Conservation (phyloP, 176 grass and related monocot genomes). For the Hyparrhenia diplandra region DNA sequence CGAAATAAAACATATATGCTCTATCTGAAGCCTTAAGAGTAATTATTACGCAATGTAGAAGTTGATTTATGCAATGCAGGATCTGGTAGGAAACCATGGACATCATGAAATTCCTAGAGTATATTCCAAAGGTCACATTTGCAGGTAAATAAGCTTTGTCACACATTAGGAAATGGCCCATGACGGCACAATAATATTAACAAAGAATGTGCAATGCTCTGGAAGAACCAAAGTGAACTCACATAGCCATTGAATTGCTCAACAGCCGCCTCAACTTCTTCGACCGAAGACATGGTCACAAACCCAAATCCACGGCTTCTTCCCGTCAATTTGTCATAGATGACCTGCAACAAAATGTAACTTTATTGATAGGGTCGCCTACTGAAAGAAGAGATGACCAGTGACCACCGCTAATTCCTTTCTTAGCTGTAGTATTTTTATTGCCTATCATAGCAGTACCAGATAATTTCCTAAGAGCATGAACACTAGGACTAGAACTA, state of each 20-base stretch:
- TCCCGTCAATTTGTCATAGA: constrained; percentile 96
- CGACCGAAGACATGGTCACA: constrained; percentile 62
- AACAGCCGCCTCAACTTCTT: constrained; percentile 68
- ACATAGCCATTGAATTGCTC: constrained; percentile 81
- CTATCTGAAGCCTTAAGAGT: background rate
- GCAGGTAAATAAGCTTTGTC: background rate
- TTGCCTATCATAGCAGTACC: background rate
- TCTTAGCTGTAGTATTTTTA: too few species aligned
- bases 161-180: background rate
- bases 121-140: background rate
- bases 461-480: background rate
- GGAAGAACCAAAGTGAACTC: constrained; percentile 18
- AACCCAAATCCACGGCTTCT: constrained; percentile 81
- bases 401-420: background rate
- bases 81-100: background rate
- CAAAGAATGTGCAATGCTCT: background rate
- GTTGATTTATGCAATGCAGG: background rate
- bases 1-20: background rate
- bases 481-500: background rate
- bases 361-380: background rate
- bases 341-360: constrained; percentile 44
- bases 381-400: background rate
- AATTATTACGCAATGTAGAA: background rate
- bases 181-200: background rate
- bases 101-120: background rate